Evolutionary conservation across 345 rosid species (phyloP), one percentile per base, ranked within the genome.

Genomic region (Dimocarpus longan): DNA sequence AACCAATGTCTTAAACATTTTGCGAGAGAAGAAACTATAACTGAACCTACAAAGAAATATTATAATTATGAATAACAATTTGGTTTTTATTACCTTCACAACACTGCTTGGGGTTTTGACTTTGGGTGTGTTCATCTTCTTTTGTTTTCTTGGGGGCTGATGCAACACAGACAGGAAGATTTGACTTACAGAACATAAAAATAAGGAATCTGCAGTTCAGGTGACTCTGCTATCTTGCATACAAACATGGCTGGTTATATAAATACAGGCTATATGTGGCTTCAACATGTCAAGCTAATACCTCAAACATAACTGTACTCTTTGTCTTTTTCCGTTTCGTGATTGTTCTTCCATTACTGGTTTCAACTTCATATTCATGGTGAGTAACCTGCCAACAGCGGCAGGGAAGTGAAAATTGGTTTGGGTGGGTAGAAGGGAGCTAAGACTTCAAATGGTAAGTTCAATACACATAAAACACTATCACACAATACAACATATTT

Each of bases 241-340:
- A 10, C 6, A 43, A 39, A 46, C 48, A 75, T 62, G 67, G 75
- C 76, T 43, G 43, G 57, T 2, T 62, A 48, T 50, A 59, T 32
- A 18, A 73, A 48, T 21, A 43, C 42, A 74, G 24, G 52, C 21
- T 24, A 73, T 42, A 39, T 28, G 56, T n/a, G 18, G 70, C 70
- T 26, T 19, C 42, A 21, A 57, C 28, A 74, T 21, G 70, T 40
- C 12, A 15, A 46, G 78, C 73, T 60, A 79, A 69, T 84, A 92
- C 97, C 95, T 93, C 97, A 81, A 91, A 91, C 93, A 93, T 86
- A 78, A 87, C 89, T 5, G 94, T 84, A 81, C 89, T 87, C 79
- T 64, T 89, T 50, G 92, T 88, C 81, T 89, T 94, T 84, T 88
- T 93, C 63, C 91, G 88, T 82, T 91, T 93, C 50, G 93, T 87